Percentiles rank a stretch among this genome's conserved stretches.
These are phyloP conservation scores for Tetradesmus lagerheimii DNA, from an alignment of 139 green algal genomes.

Conservation along the genomic window DNA sequence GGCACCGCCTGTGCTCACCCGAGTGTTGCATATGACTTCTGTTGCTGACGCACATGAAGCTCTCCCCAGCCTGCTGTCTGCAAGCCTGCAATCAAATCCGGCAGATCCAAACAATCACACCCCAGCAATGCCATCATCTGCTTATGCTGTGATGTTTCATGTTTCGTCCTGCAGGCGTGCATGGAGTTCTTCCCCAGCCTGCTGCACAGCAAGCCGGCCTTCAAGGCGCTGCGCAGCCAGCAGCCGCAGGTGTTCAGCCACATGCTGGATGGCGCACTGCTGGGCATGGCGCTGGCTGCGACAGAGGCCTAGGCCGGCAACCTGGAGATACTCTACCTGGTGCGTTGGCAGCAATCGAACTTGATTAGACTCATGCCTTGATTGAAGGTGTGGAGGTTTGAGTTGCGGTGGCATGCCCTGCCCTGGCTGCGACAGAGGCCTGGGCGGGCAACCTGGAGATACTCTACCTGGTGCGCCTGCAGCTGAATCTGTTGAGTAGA, in stretches of 20 bases:
- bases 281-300: neutral
- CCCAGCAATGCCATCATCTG: too few species aligned
- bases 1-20: too few species aligned
- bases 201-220: neutral
- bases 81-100: too few species aligned
- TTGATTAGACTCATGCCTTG: too few species aligned
- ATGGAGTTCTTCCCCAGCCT: slow-evolving; percentile 28
- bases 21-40: too few species aligned
- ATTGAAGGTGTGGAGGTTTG: too few species aligned
- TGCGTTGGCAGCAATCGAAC: neutral
- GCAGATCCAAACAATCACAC: too few species aligned
- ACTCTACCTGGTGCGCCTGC: neutral
- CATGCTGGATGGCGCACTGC: neutral
- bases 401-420: too few species aligned
- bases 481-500: too few species aligned
- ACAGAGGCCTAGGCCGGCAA: neutral
- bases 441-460: neutral
- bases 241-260: neutral
- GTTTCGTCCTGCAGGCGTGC: neutral
- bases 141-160: too few species aligned
- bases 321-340: slow-evolving; percentile 12
- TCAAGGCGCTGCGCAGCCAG: neutral
- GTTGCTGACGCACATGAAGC: too few species aligned
- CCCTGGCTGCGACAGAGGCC: neutral
- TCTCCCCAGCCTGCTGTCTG: too few species aligned